Base-by-base conservation (phyloP, 108 stramenopile genomes). In the Aurantiochytrium sp. region DNA sequence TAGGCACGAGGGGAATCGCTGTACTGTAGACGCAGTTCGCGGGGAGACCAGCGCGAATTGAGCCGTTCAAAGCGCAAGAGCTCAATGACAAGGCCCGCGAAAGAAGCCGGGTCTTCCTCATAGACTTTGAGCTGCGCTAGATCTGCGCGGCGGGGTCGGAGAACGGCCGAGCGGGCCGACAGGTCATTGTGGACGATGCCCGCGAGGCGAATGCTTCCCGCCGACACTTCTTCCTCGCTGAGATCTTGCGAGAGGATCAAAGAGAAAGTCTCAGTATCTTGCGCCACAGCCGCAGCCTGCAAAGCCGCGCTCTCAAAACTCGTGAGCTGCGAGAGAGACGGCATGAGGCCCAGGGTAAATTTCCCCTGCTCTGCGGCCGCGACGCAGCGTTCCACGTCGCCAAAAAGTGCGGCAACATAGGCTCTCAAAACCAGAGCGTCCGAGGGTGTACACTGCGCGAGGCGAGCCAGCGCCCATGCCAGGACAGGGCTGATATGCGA, bases 21-120 rank as follows among this genome's bases (percentile, higher is more conserved):
- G 28, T 83, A 83, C 5, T 83, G 76, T 8, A 83, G 76, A 6
- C 76, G 45, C 76, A 83, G 76, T 23, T 83, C 76, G 76, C 76
- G 76, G 6, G 76, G 76, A 6, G 76, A 53, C 76, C 76, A 83
- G 6, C 51, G 19, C 16, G 76, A 83, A 45, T 83, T 83, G 25
- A 83, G 51, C 10, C 76, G 19, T 12, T 12, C 45, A 35, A 83
- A 83, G 19, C 49, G 45, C n/a, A 83, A 16, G 0, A 83, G 28
- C 51, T 83, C 76, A 6, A 83, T 45, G 19, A 83, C 76, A 3
- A 83, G 76, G 45, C 76, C 76, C 19, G 76, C 76, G 28, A 53
- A 83, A 8, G 49, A 47, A 6, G 76, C 76, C 49, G 51, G 51
- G n/a, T 83, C 76, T 4, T 83, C 76, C 76, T 83, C 76, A 45